phyloP scores from a whole-genome alignment of 2,329 filamentous ascomycete species.

The Aspergillus fructus region DNA sequence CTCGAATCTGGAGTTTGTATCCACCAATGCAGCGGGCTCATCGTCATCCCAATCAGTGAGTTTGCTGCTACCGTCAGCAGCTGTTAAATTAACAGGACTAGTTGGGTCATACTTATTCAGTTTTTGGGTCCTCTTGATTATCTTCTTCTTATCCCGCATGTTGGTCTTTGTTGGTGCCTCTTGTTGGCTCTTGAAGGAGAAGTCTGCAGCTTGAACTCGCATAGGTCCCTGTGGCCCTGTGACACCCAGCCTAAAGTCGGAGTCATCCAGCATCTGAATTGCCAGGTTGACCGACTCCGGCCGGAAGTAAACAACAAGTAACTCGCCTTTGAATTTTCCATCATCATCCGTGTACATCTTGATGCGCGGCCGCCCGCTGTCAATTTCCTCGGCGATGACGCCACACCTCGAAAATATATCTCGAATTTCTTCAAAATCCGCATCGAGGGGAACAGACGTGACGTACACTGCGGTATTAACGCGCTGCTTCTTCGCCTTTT shows the following conservation, averaged over 20 bases:
- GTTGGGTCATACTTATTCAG: conserved; percentile 61
- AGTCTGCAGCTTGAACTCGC: conserved; percentile 79
- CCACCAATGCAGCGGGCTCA: conserved; percentile 62
- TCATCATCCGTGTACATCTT: conserved; percentile 85
- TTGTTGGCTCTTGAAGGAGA: conserved; percentile 85
- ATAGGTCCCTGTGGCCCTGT: conserved; percentile 61
- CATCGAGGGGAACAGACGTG: conserved; percentile 79
- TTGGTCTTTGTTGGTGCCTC: conserved; percentile 57
- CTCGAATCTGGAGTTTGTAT: conserved; percentile 62
- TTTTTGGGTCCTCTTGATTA: conserved; percentile 87
- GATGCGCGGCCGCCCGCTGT: conserved; percentile 81
- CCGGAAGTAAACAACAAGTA: conserved; percentile 90
- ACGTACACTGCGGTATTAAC: conserved; percentile 92
- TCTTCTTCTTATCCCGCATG: conserved; percentile 77
- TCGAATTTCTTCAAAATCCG: conserved; percentile 75
- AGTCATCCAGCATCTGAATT: conserved; percentile 54
- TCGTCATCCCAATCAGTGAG: conserved; percentile 96
- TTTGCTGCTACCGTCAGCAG: conserved; percentile 56
- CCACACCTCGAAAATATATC: conserved; percentile 85
- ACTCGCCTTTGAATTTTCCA: conserved; percentile 90
- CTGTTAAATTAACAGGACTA: neutral
- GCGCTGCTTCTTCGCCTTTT: conserved; percentile 44
- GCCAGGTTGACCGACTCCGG: conserved; percentile 79
- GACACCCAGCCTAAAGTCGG: conserved; percentile 69
- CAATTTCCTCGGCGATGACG: conserved; percentile 91